phyloP scores from a whole-genome alignment of 2,329 filamentous ascomycete species.

The Graphiopsis chlorocephala region DNA sequence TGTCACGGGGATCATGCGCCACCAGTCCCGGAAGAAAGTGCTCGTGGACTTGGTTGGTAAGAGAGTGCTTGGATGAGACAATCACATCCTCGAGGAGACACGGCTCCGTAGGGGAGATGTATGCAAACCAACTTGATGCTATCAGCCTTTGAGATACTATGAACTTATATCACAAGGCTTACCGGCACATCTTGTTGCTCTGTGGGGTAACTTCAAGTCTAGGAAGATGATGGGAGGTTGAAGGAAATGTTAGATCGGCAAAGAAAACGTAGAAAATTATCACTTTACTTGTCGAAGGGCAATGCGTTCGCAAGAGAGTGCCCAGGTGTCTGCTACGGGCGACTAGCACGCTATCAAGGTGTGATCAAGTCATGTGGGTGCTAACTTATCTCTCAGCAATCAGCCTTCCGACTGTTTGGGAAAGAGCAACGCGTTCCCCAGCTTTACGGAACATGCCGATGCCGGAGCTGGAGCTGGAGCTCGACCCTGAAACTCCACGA shows the following conservation, averaged over 20 bases:
- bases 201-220: not conserved
- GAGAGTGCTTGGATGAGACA: slow-evolving; percentile 44
- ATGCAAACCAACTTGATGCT: slow-evolving; percentile 54
- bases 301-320: not conserved
- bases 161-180: slow-evolving; percentile 5
- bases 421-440: not conserved
- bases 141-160: slow-evolving; percentile 28
- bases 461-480: not conserved
- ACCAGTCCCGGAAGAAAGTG: slow-evolving; percentile 56
- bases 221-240: not conserved
- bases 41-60: slow-evolving; percentile 49
- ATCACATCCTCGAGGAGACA: slow-evolving; percentile 56
- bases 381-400: not conserved
- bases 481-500: not conserved
- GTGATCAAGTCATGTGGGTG: not conserved
- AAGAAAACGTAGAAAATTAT: not conserved
- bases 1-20: slow-evolving; percentile 45
- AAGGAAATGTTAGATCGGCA: not conserved
- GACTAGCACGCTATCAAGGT: not conserved
- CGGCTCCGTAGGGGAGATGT: slow-evolving; percentile 52
- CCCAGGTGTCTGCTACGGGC: no score
- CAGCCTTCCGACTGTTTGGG: not conserved
- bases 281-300: not conserved
- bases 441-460: not conserved
- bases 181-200: slow-evolving; percentile 33